These are phyloP conservation scores for Chrysoporthe austroafricana DNA, from an alignment of 2,329 filamentous ascomycete species.

Conservation along the genomic window DNA sequence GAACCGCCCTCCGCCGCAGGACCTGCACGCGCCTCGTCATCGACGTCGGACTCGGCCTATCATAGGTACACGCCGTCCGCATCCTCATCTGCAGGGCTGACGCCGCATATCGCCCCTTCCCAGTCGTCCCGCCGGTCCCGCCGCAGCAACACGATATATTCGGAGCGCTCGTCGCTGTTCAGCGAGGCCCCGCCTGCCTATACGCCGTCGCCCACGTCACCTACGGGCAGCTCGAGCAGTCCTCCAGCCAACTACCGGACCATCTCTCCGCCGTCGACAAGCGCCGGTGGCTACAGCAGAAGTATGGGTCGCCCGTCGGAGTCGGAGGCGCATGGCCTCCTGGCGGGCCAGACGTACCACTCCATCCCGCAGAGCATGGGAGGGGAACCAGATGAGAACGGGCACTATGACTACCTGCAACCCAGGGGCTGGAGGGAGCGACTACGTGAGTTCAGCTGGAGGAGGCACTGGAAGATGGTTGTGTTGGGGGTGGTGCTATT, in stretches of 20 bases:
- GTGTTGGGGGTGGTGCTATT: slow-evolving; percentile 38
- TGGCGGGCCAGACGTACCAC: slow-evolving; percentile 36
- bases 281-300: slow-evolving; percentile 21
- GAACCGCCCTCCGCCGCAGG: not conserved
- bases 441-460: slow-evolving; percentile 32
- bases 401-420: slow-evolving; percentile 7
- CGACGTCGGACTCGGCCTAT: not conserved
- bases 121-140: not conserved
- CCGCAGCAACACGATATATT: slow-evolving; percentile 38
- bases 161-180: slow-evolving; percentile 34
- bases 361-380: slow-evolving; percentile 41
- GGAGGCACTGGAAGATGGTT: slow-evolving; percentile 33
- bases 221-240: slow-evolving; percentile 29
- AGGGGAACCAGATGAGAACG: slow-evolving; percentile 35
- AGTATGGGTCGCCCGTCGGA: slow-evolving; percentile 44
- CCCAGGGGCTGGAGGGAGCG: slow-evolving; percentile 34
- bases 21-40: not conserved
- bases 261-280: slow-evolving; percentile 38
- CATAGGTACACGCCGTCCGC: not conserved
- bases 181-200: slow-evolving; percentile 56
- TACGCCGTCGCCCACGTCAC: slow-evolving; percentile 46
- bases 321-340: slow-evolving; percentile 48
- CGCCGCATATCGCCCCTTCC: not conserved
- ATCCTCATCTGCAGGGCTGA: slow-evolving; percentile 10
- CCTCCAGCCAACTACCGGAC: slow-evolving; percentile 47